phyloP scores from a whole-genome alignment of 768 basidiomycete genomes.

The Botryobasidium botryosum region DNA sequence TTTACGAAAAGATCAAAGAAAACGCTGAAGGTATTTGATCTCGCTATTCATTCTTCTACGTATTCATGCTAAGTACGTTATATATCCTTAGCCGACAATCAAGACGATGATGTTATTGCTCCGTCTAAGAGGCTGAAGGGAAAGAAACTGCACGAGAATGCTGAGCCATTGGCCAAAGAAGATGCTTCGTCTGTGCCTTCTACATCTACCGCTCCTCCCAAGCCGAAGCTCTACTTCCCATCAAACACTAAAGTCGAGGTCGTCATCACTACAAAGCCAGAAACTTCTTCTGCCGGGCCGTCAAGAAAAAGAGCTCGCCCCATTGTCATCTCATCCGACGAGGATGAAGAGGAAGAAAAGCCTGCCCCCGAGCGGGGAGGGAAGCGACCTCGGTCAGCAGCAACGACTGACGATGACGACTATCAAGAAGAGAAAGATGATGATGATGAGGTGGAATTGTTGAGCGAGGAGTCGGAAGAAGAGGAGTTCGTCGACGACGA shows the following conservation, averaged over 20 bases:
- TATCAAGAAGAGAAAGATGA: conserved; percentile 13
- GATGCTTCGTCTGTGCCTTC: too few species aligned
- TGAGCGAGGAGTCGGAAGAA: background rate
- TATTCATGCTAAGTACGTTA: background rate
- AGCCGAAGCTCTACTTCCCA: too few species aligned
- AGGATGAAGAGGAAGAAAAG: conserved; percentile 7
- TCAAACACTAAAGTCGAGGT: background rate
- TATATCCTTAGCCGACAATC: conserved; percentile 25
- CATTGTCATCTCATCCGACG: conserved; percentile 32
- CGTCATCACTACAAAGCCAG: conserved; percentile 19
- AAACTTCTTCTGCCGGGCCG: background rate
- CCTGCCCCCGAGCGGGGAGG: background rate
- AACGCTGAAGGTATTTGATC: conserved; percentile 38
- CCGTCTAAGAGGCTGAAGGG: conserved; percentile 54
- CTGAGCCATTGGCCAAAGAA: too few species aligned
- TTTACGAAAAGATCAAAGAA: conserved; percentile 45
- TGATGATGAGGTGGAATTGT: conserved; percentile 7
- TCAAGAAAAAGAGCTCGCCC: conserved; percentile 19
- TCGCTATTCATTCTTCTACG: background rate
- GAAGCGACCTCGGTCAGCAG: too few species aligned
- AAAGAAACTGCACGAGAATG: conserved; percentile 19
- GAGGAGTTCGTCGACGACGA: background rate
- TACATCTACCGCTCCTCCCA: too few species aligned
- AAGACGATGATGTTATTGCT: conserved; percentile 26
- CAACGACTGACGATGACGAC: conserved; percentile 4